Base-by-base conservation (phyloP, 495 filamentous ascomycete species). In the Symbiotaphrina buchneri region DNA sequence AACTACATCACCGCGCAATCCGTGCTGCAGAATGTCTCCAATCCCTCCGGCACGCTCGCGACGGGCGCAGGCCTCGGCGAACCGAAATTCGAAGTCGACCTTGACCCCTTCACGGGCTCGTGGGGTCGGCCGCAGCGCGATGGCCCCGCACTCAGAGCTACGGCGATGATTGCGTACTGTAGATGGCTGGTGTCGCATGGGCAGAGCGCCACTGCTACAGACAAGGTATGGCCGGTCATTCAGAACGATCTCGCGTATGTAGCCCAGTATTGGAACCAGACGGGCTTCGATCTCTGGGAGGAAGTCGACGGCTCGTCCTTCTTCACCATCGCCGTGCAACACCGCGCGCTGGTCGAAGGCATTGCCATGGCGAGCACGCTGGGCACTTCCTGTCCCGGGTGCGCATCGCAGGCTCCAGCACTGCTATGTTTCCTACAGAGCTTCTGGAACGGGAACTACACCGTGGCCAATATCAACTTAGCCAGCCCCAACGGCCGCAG, bases 111-210 rank as follows among this genome's bases (percentile, higher is more conserved):
- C 45, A 71, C 59, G 8, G 73, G 61, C 16, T 42, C 44, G 4
- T 81, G 74, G 74, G 73, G 71, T 1, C 66, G 74, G 1, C 74
- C 74, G 4, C 74, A 81, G 47, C 56, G 62, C 6, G 74, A 81
- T 40, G 74, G 74, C 0, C 74, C 74, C 14, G 65, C 74, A 4
- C 59, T 78, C 25, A 53, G 74, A 26, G 74, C 74, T 1, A 73
- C 64, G 13, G 63, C 72, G 2, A 44, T 71, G 27, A 60, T 63
- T 14, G 34, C 27, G 2, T 51, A 46, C 29, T n/a, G n/a, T n/a
- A n/a, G n/a, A n/a, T n/a, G n/a, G n/a, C n/a, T n/a, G n/a, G n/a
- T n/a, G n/a, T n/a, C n/a, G n/a, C n/a, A n/a, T n/a, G n/a, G n/a
- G n/a, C n/a, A n/a, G n/a, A n/a, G n/a, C n/a, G n/a, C n/a, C n/a